These are phyloP conservation scores for Dillenia suffruticosa DNA, from an alignment of 164 flowering plant species.

Conservation along the genomic window DNA sequence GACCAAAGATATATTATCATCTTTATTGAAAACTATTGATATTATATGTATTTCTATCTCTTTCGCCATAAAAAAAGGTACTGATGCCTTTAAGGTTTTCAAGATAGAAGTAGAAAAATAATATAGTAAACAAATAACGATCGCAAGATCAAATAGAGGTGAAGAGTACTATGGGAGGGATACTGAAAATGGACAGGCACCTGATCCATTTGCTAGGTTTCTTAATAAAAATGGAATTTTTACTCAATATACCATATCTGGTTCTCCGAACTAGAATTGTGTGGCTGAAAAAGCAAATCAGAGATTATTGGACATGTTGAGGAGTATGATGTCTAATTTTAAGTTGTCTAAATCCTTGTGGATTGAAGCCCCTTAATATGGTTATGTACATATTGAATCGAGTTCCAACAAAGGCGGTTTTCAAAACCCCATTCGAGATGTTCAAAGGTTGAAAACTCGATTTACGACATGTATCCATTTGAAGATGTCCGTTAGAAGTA, in stretches of 20 bases:
- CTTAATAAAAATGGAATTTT: too few species aligned
- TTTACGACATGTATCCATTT: neutral
- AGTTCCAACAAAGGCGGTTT: slow-evolving; percentile 5
- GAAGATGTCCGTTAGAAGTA: neutral
- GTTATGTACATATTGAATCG: too few species aligned
- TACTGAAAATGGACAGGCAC: slow-evolving; percentile 8
- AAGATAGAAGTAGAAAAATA: slow-evolving; percentile 18
- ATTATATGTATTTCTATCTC: slow-evolving; percentile 18
- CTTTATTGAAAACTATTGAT: slow-evolving; percentile 15
- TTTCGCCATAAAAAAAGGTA: slow-evolving; percentile 11
- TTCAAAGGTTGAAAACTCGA: too few species aligned
- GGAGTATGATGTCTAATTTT: too few species aligned
- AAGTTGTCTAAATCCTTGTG: too few species aligned
- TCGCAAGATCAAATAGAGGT: slow-evolving; percentile 12
- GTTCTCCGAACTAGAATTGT: too few species aligned
- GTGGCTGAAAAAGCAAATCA: too few species aligned
- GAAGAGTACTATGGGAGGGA: slow-evolving; percentile 8
- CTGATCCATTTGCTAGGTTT: neutral
- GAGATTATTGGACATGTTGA: too few species aligned
- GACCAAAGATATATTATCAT: slow-evolving; percentile 19
- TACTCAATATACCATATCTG: too few species aligned
- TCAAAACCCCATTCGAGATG: slow-evolving; percentile 10
- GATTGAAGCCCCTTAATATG: too few species aligned
- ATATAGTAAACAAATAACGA: slow-evolving; percentile 8
- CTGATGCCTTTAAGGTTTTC: slow-evolving; percentile 18